Percentiles rank a stretch among this genome's conserved stretches.
Evolutionary conservation across 2,329 filamentous ascomycete genomes (phyloP).

Genomic region (Talaromyces amestolkiae): DNA sequence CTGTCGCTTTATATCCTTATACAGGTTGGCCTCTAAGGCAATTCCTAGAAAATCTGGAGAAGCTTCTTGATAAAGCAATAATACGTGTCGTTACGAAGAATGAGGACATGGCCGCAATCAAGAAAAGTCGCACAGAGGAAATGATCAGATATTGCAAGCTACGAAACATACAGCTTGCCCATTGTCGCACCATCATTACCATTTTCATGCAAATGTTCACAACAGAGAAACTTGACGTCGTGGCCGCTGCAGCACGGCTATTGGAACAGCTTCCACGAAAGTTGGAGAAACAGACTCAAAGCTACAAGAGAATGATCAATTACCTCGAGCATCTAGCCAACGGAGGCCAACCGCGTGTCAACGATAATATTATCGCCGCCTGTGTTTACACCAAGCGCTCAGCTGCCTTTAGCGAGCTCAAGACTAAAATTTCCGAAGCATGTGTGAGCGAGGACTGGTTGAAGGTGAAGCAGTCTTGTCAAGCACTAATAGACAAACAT

Average conservation of each 20-base stretch:
- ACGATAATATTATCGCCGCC: constrained; percentile 7
- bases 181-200: constrained; percentile 15
- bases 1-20: background rate
- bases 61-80: constrained; percentile 13
- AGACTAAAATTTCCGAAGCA: constrained; percentile 8
- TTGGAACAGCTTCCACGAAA: constrained; percentile 11
- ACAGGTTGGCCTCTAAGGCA: background rate
- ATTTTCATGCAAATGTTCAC: constrained; percentile 12
- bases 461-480: constrained; percentile 9
- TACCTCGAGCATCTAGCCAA: constrained; percentile 16
- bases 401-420: constrained; percentile 13
- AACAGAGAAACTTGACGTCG: background rate
- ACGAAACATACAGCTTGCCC: constrained; percentile 16
- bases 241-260: constrained; percentile 5
- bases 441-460: constrained; percentile 10
- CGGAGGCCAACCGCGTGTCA: constrained; percentile 7
- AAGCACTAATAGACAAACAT: constrained; percentile 12
- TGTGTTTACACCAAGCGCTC: constrained; percentile 16
- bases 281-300: constrained; percentile 10
- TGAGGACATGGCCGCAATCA: constrained; percentile 7
- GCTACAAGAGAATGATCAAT: constrained; percentile 12
- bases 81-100: constrained; percentile 14
- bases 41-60: constrained; percentile 13
- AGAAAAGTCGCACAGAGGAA: constrained; percentile 12
- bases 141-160: constrained; percentile 14